These are phyloP conservation scores for Monosporascus cannonballus DNA, from an alignment of 2,329 filamentous ascomycete genomes.

Conservation along the genomic window DNA sequence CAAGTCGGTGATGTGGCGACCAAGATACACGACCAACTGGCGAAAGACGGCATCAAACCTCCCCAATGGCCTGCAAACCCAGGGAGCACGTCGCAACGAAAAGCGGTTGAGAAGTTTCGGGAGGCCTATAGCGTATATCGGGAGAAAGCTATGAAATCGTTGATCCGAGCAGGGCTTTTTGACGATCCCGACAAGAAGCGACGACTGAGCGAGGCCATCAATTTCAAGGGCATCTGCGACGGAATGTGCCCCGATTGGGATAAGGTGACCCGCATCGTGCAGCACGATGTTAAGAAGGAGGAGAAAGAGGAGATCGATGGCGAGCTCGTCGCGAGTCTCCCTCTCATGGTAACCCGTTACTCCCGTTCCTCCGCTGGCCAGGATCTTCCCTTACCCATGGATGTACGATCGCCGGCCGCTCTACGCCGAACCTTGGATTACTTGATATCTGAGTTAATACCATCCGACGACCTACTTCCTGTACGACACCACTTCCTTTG, in stretches of 20 bases:
- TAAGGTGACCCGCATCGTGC: conserved; percentile 55
- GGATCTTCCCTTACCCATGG: conserved; percentile 61
- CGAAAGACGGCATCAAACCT: conserved; percentile 47
- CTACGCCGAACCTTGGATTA: conserved; percentile 58
- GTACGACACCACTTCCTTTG: conserved; percentile 58
- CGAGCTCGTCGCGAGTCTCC: conserved; percentile 39
- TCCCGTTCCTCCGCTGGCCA: conserved; percentile 63
- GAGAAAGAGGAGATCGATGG: conserved; percentile 44
- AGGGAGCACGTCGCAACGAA: conserved; percentile 44
- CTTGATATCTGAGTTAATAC: conserved; percentile 53
- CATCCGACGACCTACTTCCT: conserved; percentile 48
- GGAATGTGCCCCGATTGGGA: conserved; percentile 67
- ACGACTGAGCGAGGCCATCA: conserved; percentile 56
- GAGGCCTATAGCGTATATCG: conserved; percentile 53
- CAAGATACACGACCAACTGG: conserved; percentile 46
- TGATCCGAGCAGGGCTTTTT: conserved; percentile 55
- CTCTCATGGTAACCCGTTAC: conserved; percentile 60
- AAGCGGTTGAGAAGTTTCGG: conserved; percentile 47
- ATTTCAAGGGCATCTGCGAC: conserved; percentile 62
- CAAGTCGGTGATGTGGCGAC: conserved; percentile 30
- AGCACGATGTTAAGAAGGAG: conserved; percentile 49
- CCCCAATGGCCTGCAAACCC: conserved; percentile 51
- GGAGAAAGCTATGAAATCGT: conserved; percentile 46
- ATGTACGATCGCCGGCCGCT: conserved; percentile 55
- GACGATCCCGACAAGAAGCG: conserved; percentile 61